These are phyloP conservation scores for Cercospora sp. DNA, from an alignment of 2,329 filamentous ascomycete species.

Conservation along the genomic window DNA sequence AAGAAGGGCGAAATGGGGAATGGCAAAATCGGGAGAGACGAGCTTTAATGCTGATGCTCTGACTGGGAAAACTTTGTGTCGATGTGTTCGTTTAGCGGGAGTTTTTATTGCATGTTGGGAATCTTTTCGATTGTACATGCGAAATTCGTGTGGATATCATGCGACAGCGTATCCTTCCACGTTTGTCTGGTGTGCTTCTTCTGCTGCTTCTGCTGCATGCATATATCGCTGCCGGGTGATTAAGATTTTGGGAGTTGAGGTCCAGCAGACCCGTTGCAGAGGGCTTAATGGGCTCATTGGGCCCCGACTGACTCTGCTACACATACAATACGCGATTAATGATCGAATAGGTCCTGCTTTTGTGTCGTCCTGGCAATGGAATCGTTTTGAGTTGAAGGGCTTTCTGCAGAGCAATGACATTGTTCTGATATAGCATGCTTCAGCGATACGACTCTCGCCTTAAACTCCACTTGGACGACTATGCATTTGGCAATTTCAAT, in stretches of 20 bases:
- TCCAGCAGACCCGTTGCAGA: too few relatives aligned
- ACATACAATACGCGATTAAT: not conserved
- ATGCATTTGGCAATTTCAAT: not conserved
- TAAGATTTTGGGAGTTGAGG: too few relatives aligned
- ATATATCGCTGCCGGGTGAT: not conserved
- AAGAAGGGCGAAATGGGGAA: constrained; percentile 30
- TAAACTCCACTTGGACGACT: not conserved
- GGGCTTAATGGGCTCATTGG: too few relatives aligned
- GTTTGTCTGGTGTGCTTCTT: not conserved
- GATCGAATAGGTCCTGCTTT: not conserved
- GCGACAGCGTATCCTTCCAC: not conserved
- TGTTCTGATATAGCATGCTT: not conserved
- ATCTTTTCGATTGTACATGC: not conserved
- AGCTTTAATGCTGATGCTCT: not conserved
- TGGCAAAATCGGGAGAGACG: not conserved
- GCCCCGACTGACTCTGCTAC: not conserved
- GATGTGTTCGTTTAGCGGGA: not conserved
- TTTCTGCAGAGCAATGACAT: not conserved
- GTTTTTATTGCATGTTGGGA: not conserved
- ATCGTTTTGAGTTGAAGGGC: not conserved
- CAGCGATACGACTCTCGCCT: not conserved
- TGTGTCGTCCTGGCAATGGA: not conserved
- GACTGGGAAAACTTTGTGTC: not conserved
- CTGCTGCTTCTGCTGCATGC: not conserved
- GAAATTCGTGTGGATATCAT: not conserved